phyloP scores from a whole-genome alignment of 2,329 filamentous ascomycete species.

The Septoria petroselini region DNA sequence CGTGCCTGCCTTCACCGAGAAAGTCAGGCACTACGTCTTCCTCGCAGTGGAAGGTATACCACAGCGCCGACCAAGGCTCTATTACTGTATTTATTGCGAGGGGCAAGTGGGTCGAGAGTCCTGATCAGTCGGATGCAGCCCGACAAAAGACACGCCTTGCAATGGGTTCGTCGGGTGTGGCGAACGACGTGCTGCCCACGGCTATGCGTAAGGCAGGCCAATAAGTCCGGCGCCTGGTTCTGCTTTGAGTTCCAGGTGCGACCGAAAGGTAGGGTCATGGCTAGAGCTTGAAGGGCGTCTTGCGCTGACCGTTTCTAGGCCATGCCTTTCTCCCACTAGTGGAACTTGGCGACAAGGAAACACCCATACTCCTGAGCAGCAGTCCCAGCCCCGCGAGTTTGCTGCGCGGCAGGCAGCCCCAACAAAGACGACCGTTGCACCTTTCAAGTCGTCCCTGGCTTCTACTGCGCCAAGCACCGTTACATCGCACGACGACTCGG shows the following conservation, averaged over 20 bases:
- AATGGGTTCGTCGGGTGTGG: background rate
- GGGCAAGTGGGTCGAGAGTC: constrained; percentile 2
- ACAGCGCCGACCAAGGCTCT: constrained; percentile 11
- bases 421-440: no score
- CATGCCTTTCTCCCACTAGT: background rate
- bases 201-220: no score
- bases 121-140: background rate
- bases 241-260: background rate
- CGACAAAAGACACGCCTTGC: background rate
- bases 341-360: no score
- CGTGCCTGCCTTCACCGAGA: background rate
- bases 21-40: background rate
- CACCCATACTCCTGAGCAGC: no score
- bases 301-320: background rate
- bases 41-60: background rate
- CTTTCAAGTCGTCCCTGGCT: no score
- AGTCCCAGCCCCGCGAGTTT: no score
- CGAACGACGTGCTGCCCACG: no score
- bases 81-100: constrained; percentile 17
- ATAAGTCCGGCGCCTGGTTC: background rate
- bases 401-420: no score
- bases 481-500: no score
- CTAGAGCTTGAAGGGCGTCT: background rate
- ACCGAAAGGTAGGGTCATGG: background rate
- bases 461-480: no score